phyloP scores from a whole-genome alignment of 805 yeast genomes.

The Yarrowia sp. region DNA sequence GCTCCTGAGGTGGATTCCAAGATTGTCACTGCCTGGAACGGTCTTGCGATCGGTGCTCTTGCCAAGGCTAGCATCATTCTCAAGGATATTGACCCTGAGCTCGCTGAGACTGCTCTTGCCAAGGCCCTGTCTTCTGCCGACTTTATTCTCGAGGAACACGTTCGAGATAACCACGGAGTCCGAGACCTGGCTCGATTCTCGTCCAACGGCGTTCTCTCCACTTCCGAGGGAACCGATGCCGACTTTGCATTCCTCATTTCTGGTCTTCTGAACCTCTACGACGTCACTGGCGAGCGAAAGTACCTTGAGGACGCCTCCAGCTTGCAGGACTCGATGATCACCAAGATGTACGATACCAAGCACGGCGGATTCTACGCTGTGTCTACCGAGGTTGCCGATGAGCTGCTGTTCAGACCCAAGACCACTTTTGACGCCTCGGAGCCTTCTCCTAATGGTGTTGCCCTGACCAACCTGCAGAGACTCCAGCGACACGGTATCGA shows the following conservation, averaged over 20 bases:
- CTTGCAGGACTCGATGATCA: constrained; percentile 49
- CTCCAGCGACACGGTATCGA: constrained; percentile 41
- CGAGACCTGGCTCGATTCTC: constrained; percentile 44
- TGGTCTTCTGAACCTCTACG: constrained; percentile 51
- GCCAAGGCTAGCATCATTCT: constrained; percentile 48
- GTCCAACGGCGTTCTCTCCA: constrained; percentile 37
- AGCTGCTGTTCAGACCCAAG: constrained; percentile 51
- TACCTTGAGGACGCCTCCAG: constrained; percentile 48
- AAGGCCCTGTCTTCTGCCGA: constrained; percentile 47
- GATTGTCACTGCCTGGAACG: constrained; percentile 51
- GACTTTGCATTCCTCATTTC: constrained; percentile 51
- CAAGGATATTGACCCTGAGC: constrained; percentile 40
- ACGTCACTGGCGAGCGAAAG: constrained; percentile 46
- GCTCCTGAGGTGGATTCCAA: constrained; percentile 50
- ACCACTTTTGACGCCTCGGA: constrained; percentile 51
- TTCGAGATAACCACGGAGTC: constrained; percentile 43
- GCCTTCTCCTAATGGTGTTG: constrained; percentile 52
- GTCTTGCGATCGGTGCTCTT: constrained; percentile 51
- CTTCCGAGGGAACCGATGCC: constrained; percentile 48
- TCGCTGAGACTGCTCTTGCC: constrained; percentile 42
- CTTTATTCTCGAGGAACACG: constrained; percentile 42
- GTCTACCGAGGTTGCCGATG: constrained; percentile 41
- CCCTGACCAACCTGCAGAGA: constrained; percentile 48
- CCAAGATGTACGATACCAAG: constrained; percentile 49
- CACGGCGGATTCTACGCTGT: constrained; percentile 49